Evolutionary conservation across 768 basidiomycete genomes (phyloP).

Genomic region (Strobilomyces confusus): DNA sequence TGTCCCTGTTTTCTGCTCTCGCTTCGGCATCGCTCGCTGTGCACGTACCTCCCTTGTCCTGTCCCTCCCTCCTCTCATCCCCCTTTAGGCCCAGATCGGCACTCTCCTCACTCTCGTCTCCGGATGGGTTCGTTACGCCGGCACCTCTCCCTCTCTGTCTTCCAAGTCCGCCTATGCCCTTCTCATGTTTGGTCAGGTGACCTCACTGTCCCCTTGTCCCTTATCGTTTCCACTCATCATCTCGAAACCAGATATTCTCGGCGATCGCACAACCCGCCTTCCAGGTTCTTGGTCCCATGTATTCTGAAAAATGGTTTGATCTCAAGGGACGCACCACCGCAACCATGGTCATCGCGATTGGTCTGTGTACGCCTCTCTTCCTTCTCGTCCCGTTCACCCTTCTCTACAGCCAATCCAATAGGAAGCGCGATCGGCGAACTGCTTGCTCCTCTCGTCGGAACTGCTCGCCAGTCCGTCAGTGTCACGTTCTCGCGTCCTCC

Average conservation of each 20-base stretch:
- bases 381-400: neutral
- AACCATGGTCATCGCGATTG: slow-evolving; percentile 54
- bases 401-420: slow-evolving; percentile 59
- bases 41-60: slow-evolving; percentile 40
- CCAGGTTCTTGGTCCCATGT: slow-evolving; percentile 75
- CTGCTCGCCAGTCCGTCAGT: slow-evolving; percentile 56
- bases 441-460: slow-evolving; percentile 58
- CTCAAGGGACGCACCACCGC: slow-evolving; percentile 73
- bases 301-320: slow-evolving; percentile 83
- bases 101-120: slow-evolving; percentile 51
- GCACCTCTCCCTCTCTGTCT: slow-evolving; percentile 53
- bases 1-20: slow-evolving; percentile 53
- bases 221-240: neutral
- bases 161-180: slow-evolving; percentile 55
- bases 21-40: slow-evolving; percentile 58
- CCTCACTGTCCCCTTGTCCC: neutral
- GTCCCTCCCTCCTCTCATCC: neutral
- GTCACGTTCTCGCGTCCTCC: neutral
- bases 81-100: slow-evolving; percentile 58
- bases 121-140: slow-evolving; percentile 76
- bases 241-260: slow-evolving; percentile 42
- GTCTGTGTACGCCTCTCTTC: slow-evolving; percentile 22
- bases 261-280: slow-evolving; percentile 67
- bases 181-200: slow-evolving; percentile 67
- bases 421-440: slow-evolving; percentile 73